Base-by-base conservation (phyloP, 176 grass and related monocot species). In the Musa itinerans region DNA sequence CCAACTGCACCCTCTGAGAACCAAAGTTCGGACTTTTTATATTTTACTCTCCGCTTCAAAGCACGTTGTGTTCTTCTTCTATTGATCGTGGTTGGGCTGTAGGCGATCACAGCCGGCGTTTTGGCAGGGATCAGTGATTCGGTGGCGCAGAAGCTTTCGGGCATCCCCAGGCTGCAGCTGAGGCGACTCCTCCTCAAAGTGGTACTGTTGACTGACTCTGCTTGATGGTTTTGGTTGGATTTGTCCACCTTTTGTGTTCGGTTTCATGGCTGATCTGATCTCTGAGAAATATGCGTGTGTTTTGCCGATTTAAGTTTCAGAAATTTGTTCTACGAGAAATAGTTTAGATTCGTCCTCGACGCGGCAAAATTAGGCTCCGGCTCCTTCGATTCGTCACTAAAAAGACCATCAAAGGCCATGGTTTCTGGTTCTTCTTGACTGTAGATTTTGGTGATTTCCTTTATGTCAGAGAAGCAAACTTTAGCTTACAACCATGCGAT, bases 81-180 rank as follows among this genome's bases (percentile, higher is more conserved):
- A 64, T 52, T 56, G 20, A 23, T 24, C 61, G 73, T 63, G 50
- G 29, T 71, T 61, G 29, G 61, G 74, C 71, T 23, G 19, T 74
- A 98, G 90, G 88, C 88, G 90, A 84, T 98, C 71, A 98, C 95
- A 4, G 81, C 95, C 11, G 95, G 88, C 2, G 85, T 87, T 76
- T 83, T 98, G 54, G 95, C 95, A 21, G 94, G 90, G 53, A 78
- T 93, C 75, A 98, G 95, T 52, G 95, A 98, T 76, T 89, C 95
- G 2, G 88, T 85, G 52, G 95, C 95, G 43, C 90, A 98, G 90
- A 98, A 91, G 82, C 88, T 98, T 73, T 89, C 94, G 22, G 95
- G 90, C 11, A 84, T 81, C 52, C 76, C 83, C 52, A 91, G 74
- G 84, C 84, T 98, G 20, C 82, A 93, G 70, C 88, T 87, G 75